phyloP scores from a whole-genome alignment of 2,329 filamentous ascomycete species.

The Mycocentrospora acerina region DNA sequence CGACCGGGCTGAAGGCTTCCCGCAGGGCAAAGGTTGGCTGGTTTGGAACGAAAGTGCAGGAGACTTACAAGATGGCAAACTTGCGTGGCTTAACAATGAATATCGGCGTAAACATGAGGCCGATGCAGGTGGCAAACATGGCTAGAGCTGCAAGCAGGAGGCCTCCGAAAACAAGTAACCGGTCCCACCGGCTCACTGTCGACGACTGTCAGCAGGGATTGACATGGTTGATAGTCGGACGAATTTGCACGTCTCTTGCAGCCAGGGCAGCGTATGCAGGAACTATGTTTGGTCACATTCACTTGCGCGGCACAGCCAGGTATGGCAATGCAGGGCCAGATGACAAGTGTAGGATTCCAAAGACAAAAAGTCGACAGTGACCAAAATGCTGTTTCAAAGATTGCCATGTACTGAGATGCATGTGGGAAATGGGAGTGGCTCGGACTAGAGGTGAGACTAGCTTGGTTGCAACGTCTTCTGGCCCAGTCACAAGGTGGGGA shows the following conservation, averaged over 20 bases:
- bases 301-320: conserved; percentile 24
- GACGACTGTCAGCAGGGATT: conserved; percentile 34
- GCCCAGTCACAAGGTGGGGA: conserved; percentile 30
- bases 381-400: conserved; percentile 19
- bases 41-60: conserved; percentile 15
- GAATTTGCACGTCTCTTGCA: conserved; percentile 40
- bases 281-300: conserved; percentile 43
- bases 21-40: conserved; percentile 18
- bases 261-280: conserved; percentile 44
- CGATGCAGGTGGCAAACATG: conserved; percentile 92
- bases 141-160: conserved; percentile 58
- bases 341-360: conserved; percentile 22
- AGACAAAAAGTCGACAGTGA: conserved; percentile 6
- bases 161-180: conserved; percentile 78
- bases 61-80: conserved; percentile 93
- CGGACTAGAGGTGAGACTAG: conserved; percentile 31
- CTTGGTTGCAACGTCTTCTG: conserved; percentile 21
- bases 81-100: conserved; percentile 81
- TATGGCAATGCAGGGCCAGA: conserved; percentile 26
- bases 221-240: conserved; percentile 22
- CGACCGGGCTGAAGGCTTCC: conserved; percentile 15
- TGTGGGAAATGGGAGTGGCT: conserved; percentile 10
- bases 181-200: conserved; percentile 95
- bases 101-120: conserved; percentile 71
- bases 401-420: conserved; percentile 20